A percentile compares a stretch with the other conserved stretches of the same genome.
Conservation (phyloP, 129 eudicot species). For the Pulicaria dysenterica region DNA sequence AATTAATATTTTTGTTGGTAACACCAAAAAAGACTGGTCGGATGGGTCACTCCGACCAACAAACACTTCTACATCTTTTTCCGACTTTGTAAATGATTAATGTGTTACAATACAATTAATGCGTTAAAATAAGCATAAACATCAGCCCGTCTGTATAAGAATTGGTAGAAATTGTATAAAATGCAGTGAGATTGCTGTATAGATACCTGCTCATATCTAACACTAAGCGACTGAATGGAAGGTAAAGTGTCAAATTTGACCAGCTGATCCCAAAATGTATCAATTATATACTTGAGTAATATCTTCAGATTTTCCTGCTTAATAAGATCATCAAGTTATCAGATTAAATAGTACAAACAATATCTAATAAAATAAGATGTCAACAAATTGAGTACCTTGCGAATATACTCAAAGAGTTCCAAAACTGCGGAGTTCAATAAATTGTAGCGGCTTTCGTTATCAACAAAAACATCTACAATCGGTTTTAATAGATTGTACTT, state of each 20-base stretch:
- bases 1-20: too few species aligned
- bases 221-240: constrained; percentile 65
- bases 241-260: constrained; percentile 59
- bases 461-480: constrained; percentile 78
- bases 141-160: too few species aligned
- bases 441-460: constrained; percentile 84
- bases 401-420: constrained; percentile 83
- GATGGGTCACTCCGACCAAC: too few species aligned
- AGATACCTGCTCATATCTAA: constrained; percentile 89
- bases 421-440: constrained; percentile 87
- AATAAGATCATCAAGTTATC: constrained; percentile 15
- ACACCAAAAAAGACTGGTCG: too few species aligned
- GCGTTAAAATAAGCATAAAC: too few species aligned
- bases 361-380: background rate
- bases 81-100: too few species aligned
- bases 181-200: background rate
- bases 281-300: constrained; percentile 73
- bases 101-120: too few species aligned
- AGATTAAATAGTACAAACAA: constrained; percentile 7
- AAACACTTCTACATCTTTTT: too few species aligned
- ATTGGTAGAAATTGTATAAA: too few species aligned
- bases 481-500: constrained; percentile 81
- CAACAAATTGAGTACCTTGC: constrained; percentile 59
- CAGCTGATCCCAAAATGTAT: constrained; percentile 76
- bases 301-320: constrained; percentile 77